Base-by-base conservation (phyloP, 169 alveolate species). In the Plasmodium malariae region DNA sequence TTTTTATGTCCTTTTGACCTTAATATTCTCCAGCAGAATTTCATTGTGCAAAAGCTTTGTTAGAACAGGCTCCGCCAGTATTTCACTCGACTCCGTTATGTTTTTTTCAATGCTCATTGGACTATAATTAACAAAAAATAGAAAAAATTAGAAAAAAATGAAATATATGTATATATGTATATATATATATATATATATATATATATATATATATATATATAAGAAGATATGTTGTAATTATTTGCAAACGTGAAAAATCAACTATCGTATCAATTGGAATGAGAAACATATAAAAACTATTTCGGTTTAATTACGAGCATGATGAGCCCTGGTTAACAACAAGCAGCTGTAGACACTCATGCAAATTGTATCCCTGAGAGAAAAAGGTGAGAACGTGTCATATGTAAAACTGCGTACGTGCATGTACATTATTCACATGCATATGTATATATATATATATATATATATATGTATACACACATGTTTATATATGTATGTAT, bases 351-450 rank as follows among this genome's bases (percentile, higher is more conserved):
- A 73, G 43, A 11, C 87, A 73, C 28, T 73, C 87, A 54, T 45
- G 65, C 26, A 73, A 36, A 43, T 73, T 73, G 19, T 73, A 73
- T 30, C 87, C 87, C 87, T 73, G n/a, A 30, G 14, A 73, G 1
- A n/a, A n/a, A 59, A 59, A 19, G 54, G 69, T 34, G 59, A 28
- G 30, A 30, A 51, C n/a, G n/a, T n/a, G n/a, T n/a, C n/a, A n/a
- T n/a, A n/a, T n/a, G n/a, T n/a, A n/a, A n/a, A n/a, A n/a, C n/a
- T n/a, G n/a, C 9, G 51, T 40, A 40, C 9, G 9, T 40, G 28
- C 12, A 51, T 51, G 4, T n/a, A 11, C 6, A 11, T 51, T 3
- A 11, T 51, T 51, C 62, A 51, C 14, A 51, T n/a, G 62, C 21
- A n/a, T 11, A 11, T n/a, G n/a, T n/a, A 57, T 55, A 57, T 57